Evolutionary conservation across 352 stramenopile species (phyloP), one percentile per base, ranked within the genome.

Genomic region (Phytophthora ramorum): DNA sequence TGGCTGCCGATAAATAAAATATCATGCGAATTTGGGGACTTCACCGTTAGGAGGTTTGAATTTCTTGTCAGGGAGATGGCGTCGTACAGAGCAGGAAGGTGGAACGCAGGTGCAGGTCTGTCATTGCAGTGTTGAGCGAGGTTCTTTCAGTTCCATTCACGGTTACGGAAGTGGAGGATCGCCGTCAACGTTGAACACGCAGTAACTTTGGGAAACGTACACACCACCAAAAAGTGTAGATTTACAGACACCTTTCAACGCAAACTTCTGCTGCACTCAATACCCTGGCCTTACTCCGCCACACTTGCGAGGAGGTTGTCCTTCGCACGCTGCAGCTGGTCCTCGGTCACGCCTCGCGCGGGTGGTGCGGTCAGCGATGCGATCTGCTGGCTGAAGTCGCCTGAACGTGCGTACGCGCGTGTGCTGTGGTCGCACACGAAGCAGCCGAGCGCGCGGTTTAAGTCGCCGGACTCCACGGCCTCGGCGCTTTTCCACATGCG

Each of bases 361-460:
- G 60, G 74, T 4, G 72, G 67, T 7, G 71, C 50, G 2, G 73
- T 63, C 10, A 86, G 37, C 2, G 72, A 66, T n/a, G 76, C 71
- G 9, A 81, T 64, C 17, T 79, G 73, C 51, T 83, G 69, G 45
- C 71, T 69, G n/a, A 83, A 63, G 13, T 68, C 58, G 9, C 75
- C 61, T 0, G 76, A 78, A 19, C 77, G 72, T 13, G 85, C 85
- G 40, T 85, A 81, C 12, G 78, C 78, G 0, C 85, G 79, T 9
- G 81, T 90, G 50, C 74, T 90, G 78, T 95, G 85, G 63, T 95
- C 85, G 54, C 87, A 95, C 28, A 93, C 81, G 62, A 93, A 93
- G 71, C 87, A 95, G 7, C 85, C 85, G 3, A 92, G 76, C 9
- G 79, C 69, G 12, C 79, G 66, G 16, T 65, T 81, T 19, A 85